These are phyloP conservation scores for Forsythia suspensa DNA, from an alignment of 257 asterid species.

Conservation along the genomic window DNA sequence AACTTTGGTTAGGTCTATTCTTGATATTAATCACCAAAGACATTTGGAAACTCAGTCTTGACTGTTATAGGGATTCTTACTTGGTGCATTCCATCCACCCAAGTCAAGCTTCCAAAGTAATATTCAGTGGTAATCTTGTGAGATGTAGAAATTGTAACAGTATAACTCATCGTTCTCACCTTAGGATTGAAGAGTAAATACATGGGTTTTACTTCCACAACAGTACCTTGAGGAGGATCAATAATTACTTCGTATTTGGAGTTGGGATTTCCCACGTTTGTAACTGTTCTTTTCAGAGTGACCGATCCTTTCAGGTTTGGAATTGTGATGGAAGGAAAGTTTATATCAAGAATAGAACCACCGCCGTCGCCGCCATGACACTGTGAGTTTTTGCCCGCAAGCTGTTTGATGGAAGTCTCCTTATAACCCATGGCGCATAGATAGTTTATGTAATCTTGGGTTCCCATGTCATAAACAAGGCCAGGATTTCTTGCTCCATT, in stretches of 20 bases:
- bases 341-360: slow-evolving; percentile 29
- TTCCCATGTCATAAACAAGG: slow-evolving; percentile 31
- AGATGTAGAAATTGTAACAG: slow-evolving; percentile 12
- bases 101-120: slow-evolving; percentile 37
- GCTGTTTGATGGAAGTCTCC: slow-evolving; percentile 1
- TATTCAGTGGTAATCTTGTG: slow-evolving; percentile 27
- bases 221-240: slow-evolving; percentile 27
- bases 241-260: slow-evolving; percentile 28
- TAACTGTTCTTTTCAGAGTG: slow-evolving; percentile 26
- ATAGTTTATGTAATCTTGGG: slow-evolving; percentile 32
- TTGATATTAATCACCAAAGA: neutral
- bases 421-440: slow-evolving; percentile 35
- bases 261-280: slow-evolving; percentile 37
- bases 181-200: slow-evolving; percentile 27
- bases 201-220: slow-evolving; percentile 30
- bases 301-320: slow-evolving; percentile 19
- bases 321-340: slow-evolving; percentile 41
- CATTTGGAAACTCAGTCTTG: slow-evolving; percentile 21
- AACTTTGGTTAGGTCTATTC: no score
- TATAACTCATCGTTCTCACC: slow-evolving; percentile 25
- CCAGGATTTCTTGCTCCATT: slow-evolving; percentile 30
- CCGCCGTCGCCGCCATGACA: neutral
- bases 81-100: slow-evolving; percentile 26
- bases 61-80: slow-evolving; percentile 35
- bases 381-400: slow-evolving; percentile 12